Percentiles rank a stretch among this genome's conserved stretches.
These are phyloP conservation scores for Hanseniaspora thailandica DNA, from an alignment of 805 yeast genomes.

Conservation along the genomic window DNA sequence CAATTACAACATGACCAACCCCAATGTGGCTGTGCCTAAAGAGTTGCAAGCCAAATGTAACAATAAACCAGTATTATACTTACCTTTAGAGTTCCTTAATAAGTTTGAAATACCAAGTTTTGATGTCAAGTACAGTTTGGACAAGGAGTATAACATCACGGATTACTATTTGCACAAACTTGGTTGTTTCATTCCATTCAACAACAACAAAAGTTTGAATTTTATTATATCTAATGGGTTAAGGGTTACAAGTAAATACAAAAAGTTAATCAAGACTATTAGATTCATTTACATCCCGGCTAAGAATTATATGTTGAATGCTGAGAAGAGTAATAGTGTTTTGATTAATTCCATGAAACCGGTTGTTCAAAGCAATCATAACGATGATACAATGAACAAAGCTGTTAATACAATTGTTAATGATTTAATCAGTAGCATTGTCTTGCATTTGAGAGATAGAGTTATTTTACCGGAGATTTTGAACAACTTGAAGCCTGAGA, in stretches of 20 bases:
- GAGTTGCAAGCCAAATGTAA: slow-evolving; percentile 27
- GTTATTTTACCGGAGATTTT: slow-evolving; percentile 5
- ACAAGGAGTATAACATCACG: slow-evolving; percentile 23
- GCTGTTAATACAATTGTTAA: neutral
- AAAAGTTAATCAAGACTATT: slow-evolving; percentile 35
- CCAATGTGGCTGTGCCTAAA: slow-evolving; percentile 5
- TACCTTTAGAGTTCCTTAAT: slow-evolving; percentile 23
- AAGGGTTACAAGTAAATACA: slow-evolving; percentile 57
- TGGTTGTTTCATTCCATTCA: slow-evolving; percentile 67
- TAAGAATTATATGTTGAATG: slow-evolving; percentile 11
- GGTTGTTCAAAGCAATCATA: neutral
- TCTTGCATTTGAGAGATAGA: slow-evolving; percentile 6
- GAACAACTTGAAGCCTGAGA: slow-evolving; percentile 4
- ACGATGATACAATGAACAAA: neutral
- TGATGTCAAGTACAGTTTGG: slow-evolving; percentile 49
- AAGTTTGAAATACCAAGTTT: slow-evolving; percentile 12
- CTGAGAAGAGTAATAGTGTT: neutral
- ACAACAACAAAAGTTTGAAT: slow-evolving; percentile 26
- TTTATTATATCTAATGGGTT: slow-evolving; percentile 38
- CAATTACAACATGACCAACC: neutral
- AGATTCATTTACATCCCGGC: slow-evolving; percentile 41
- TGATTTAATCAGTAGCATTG: slow-evolving; percentile 1
- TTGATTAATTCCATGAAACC: slow-evolving; percentile 6
- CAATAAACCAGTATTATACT: slow-evolving; percentile 46
- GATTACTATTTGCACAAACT: slow-evolving; percentile 8